phyloP scores from a whole-genome alignment of 1,284 basidiomycete species.

The Trichosporon sp. region DNA sequence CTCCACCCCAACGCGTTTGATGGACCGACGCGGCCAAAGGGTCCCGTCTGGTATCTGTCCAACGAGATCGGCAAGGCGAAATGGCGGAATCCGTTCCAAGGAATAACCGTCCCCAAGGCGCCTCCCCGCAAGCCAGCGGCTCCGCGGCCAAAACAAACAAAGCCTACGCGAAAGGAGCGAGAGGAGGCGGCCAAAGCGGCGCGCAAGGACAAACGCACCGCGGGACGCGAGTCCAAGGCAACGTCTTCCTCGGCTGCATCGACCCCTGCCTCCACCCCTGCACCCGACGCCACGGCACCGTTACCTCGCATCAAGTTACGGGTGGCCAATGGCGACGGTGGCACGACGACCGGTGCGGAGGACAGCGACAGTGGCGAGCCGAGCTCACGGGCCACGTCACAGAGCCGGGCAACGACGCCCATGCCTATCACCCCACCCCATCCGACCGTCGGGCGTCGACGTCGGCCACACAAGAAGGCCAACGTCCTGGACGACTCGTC shows the following conservation, averaged over 20 bases:
- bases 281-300: not conserved
- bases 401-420: constrained; percentile 8
- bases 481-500: constrained; percentile 34
- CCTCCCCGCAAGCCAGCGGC: constrained; percentile 34
- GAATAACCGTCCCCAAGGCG: constrained; percentile 39
- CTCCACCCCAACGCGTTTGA: constrained; percentile 43
- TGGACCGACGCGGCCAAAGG: constrained; percentile 36
- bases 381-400: constrained; percentile 14
- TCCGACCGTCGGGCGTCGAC: not conserved
- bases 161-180: constrained; percentile 11
- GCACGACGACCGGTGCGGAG: constrained; percentile 5
- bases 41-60: constrained; percentile 43
- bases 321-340: not conserved
- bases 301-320: constrained; percentile 20
- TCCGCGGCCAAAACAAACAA: constrained; percentile 21
- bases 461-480: constrained; percentile 3
- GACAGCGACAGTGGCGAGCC: constrained; percentile 11
- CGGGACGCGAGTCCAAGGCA: constrained; percentile 10
- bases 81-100: constrained; percentile 44
- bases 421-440: constrained; percentile 8
- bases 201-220: constrained; percentile 4
- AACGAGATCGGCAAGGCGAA: constrained; percentile 29
- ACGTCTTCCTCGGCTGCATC: not conserved
- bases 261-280: constrained; percentile 2
- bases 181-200: constrained; percentile 1